A percentile compares a stretch with the other conserved stretches of the same genome.
These are phyloP conservation scores for Russula vinacea DNA, from an alignment of 768 basidiomycete species.

Conservation along the genomic window DNA sequence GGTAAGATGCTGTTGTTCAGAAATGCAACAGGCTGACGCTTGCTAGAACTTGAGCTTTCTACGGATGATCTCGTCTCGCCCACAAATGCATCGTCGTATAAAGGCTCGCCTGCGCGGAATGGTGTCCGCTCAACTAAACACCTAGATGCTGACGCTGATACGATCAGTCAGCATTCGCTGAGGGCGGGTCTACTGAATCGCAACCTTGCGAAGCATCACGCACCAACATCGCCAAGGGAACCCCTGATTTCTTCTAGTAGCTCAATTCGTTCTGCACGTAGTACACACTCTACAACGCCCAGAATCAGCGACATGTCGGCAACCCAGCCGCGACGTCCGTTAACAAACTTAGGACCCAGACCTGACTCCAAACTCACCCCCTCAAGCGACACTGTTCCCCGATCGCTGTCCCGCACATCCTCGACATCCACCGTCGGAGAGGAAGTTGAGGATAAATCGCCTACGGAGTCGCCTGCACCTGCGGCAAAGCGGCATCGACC, in stretches of 20 bases:
- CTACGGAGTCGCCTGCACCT: neutral
- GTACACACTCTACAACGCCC: slow-evolving; percentile 39
- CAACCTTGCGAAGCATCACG: slow-evolving; percentile 32
- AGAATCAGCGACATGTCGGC: slow-evolving; percentile 33
- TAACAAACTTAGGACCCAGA: slow-evolving; percentile 32
- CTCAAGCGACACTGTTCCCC: slow-evolving; percentile 33
- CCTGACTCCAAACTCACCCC: slow-evolving; percentile 78
- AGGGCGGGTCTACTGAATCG: slow-evolving; percentile 45
- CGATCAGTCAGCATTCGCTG: slow-evolving; percentile 46
- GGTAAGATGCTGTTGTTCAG: slow-evolving; percentile 46
- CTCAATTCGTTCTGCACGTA: slow-evolving; percentile 50
- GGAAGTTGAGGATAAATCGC: slow-evolving; percentile 14
- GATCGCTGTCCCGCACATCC: slow-evolving; percentile 25
- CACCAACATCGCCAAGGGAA: slow-evolving; percentile 35
- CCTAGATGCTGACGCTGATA: slow-evolving; percentile 40
- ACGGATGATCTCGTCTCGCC: slow-evolving; percentile 62
- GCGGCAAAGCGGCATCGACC: slow-evolving; percentile 20
- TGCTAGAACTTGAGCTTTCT: slow-evolving; percentile 73
- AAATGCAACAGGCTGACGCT: slow-evolving; percentile 5
- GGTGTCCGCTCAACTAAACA: slow-evolving; percentile 30
- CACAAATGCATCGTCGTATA: slow-evolving; percentile 34
- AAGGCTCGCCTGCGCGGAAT: slow-evolving; percentile 29
- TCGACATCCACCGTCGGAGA: slow-evolving; percentile 26
- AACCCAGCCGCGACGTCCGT: slow-evolving; percentile 32
- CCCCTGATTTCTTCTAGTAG: slow-evolving; percentile 36